Evolutionary conservation across 23 red algal species (phyloP), one percentile per base, ranked within the genome.

Genomic region (Agarophyton chilense): DNA sequence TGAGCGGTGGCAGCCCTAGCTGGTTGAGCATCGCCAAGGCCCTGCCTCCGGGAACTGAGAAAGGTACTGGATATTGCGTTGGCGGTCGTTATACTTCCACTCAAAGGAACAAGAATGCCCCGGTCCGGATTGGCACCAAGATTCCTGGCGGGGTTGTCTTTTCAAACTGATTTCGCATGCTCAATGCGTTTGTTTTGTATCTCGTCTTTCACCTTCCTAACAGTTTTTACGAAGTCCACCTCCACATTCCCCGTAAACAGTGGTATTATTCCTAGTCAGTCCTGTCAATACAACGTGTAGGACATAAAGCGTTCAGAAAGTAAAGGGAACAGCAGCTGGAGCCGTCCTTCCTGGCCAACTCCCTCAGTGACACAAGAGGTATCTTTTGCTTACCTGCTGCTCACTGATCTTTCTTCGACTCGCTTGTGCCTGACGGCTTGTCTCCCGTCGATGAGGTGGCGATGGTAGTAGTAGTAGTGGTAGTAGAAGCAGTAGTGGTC

Each of bases 121-220:
- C 68, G 17, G 66, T 78, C 52, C 73, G 90, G 29, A 40, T 93
- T 4, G 90, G 90, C 12, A 85, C 79, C 62, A 93, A 93, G 53
- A 84, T 93, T 44, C 90, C 90, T 3, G 90, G 90, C 2, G 90
- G 90, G 9, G 90, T 93, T 3, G 90, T 93, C 26, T 93, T 93
- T 67, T 84, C 78, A 52, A 72, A 64, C 22, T 43, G 22, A 66
- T 78, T 33, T n/a, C 38, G 17, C 22, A 58, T 58, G 22, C 22
- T 58, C 55, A 2, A 58, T 58, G 29, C 55, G 22, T 58, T 58
- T 58, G 55, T 25, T 58, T 58, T 21, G 55, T 58, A 58, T 58
- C 55, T 58, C 55, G 2, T 58, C 10, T 58, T 58, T 28, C 55
- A 58, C 17, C 55, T 28, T 2, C 11, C 2, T 58, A 58, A 58